A percentile compares a stretch with the other conserved stretches of the same genome.
These are phyloP conservation scores for Eragrostis curvula DNA, from an alignment of 176 grass and related monocot genomes.

Conservation along the genomic window DNA sequence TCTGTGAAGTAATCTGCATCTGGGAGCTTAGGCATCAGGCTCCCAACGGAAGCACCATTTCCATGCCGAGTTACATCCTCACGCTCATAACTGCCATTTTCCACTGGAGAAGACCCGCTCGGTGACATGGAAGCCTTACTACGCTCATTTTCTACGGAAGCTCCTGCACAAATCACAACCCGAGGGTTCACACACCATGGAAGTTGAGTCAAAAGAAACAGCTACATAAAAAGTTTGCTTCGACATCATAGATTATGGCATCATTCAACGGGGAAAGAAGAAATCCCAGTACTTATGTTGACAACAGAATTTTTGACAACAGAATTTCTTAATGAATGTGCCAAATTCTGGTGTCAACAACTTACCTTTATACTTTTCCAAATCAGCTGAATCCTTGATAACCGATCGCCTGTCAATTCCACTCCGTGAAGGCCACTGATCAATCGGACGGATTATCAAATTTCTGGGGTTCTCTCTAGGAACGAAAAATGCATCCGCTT, in stretches of 20 bases:
- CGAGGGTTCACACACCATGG: background rate
- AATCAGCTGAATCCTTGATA: conserved; percentile 48
- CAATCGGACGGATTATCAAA: conserved; percentile 83
- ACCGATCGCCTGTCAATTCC: conserved; percentile 32
- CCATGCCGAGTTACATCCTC: conserved; percentile 32
- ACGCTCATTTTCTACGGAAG: conserved; percentile 28
- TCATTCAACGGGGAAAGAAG: background rate
- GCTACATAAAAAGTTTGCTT: background rate
- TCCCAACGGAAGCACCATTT: conserved; percentile 53
- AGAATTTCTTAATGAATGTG: too few species aligned
- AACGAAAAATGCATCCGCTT: conserved; percentile 80
- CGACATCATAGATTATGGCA: background rate
- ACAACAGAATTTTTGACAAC: too few species aligned
- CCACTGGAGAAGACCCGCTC: conserved; percentile 31
- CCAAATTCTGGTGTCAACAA: too few species aligned
- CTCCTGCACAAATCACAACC: conserved; percentile 38
- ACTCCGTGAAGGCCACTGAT: conserved; percentile 68
- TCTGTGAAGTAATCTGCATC: conserved; percentile 75
- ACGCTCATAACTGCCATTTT: conserved; percentile 44
- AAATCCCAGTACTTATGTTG: conserved; percentile 1
- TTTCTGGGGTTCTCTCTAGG: conserved; percentile 95
- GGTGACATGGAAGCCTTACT: conserved; percentile 30
- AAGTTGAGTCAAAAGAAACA: conserved; percentile 19
- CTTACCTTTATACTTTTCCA: conserved; percentile 61
- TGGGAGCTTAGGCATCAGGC: conserved; percentile 71